phyloP scores from a whole-genome alignment of 2,329 filamentous ascomycete genomes.

The Colletotrichum lupini region DNA sequence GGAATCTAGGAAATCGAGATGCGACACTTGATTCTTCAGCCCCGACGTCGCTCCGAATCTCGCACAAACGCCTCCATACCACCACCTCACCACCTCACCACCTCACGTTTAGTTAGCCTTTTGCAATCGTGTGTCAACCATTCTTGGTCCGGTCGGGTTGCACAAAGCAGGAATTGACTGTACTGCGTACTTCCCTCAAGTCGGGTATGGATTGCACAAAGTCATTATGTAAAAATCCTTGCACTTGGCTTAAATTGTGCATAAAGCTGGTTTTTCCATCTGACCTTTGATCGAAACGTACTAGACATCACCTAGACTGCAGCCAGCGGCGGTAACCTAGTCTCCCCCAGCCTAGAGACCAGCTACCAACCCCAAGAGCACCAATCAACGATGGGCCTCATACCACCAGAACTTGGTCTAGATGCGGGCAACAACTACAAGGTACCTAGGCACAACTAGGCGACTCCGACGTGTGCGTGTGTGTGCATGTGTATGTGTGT shows the following conservation, averaged over 20 bases:
- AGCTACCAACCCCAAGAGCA: not conserved
- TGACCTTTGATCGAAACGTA: slow-evolving; percentile 31
- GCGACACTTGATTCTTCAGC: slow-evolving; percentile 12
- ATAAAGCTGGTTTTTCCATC: slow-evolving; percentile 26
- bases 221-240: slow-evolving; percentile 24
- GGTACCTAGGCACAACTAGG: not conserved
- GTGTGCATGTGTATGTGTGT: too few species aligned
- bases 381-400: not conserved
- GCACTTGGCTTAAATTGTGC: not conserved
- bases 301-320: slow-evolving; percentile 18
- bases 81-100: not conserved
- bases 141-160: not conserved
- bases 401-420: not conserved
- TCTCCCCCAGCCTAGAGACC: not conserved
- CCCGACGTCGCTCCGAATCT: slow-evolving; percentile 34
- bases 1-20: not conserved
- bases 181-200: not conserved
- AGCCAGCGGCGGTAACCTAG: slow-evolving; percentile 28
- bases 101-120: slow-evolving; percentile 10
- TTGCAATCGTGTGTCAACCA: slow-evolving; percentile 19
- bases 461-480: not conserved
- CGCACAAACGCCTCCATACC: slow-evolving; percentile 26
- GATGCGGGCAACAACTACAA: not conserved
- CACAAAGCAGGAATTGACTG: not conserved
- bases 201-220: slow-evolving; percentile 11